Conservation (phyloP, 805 yeast species). For the Candida ponderosae region DNA sequence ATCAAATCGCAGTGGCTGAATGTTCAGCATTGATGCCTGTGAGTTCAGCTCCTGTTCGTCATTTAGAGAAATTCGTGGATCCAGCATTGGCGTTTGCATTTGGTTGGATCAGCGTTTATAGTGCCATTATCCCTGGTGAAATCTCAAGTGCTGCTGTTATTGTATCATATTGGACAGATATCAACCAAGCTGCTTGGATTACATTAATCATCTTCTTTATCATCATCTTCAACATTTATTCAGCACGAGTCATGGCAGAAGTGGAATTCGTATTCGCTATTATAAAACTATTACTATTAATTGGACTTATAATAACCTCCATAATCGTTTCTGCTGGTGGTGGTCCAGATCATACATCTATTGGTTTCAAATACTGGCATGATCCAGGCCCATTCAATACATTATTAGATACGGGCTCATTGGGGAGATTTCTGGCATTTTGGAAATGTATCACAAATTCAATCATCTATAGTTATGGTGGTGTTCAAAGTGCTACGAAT, state of each 20-base stretch:
- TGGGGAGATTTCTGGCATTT: conserved; percentile 22
- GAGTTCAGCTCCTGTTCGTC: conserved; percentile 28
- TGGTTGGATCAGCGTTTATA: conserved; percentile 36
- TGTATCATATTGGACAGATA: conserved; percentile 35
- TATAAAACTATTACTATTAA: conserved; percentile 34
- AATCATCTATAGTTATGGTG: conserved; percentile 31
- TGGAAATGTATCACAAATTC: conserved; percentile 26
- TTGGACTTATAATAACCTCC: conserved; percentile 44
- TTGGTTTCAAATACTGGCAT: conserved; percentile 38
- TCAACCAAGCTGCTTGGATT: conserved; percentile 38
- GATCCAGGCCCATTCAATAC: conserved; percentile 33
- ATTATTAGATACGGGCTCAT: conserved; percentile 9
- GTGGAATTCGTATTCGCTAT: conserved; percentile 40
- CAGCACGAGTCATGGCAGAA: conserved; percentile 39
- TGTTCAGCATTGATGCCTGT: conserved; percentile 29
- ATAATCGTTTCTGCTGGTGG: conserved; percentile 37
- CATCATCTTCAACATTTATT: conserved; percentile 26
- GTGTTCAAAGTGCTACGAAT: conserved; percentile 39
- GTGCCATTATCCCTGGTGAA: conserved; percentile 35
- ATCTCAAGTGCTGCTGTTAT: conserved; percentile 40
- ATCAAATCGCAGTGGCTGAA: conserved; percentile 33
- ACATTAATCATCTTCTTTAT: conserved; percentile 32
- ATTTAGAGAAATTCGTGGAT: conserved; percentile 31
- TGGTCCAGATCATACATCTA: conserved; percentile 32
- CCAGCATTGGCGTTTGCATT: conserved; percentile 38